Conservation (phyloP, 139 green algal genomes). For the Chlamydomonas sphaeroides region DNA sequence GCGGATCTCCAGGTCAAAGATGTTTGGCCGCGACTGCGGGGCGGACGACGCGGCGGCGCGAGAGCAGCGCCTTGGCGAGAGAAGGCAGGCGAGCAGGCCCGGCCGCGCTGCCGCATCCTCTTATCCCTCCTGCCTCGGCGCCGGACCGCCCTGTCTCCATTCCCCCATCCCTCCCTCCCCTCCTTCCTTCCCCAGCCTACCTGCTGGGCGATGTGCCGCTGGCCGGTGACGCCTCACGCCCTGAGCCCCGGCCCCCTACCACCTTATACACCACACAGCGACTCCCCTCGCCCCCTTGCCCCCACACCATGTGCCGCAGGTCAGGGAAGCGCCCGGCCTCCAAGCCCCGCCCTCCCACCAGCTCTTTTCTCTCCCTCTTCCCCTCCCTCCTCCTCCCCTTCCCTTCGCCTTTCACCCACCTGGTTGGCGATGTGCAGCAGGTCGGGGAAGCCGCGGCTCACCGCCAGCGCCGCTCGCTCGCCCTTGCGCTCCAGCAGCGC, state of each 20-base stretch:
- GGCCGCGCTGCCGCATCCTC: too few relatives aligned
- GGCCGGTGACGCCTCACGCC: constrained; percentile 87
- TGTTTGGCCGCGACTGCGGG: constrained; percentile 80
- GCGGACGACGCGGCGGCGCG: neutral
- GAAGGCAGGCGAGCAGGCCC: too few relatives aligned
- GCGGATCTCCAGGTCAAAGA: constrained; percentile 89
- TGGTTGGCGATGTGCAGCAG: constrained; percentile 97
- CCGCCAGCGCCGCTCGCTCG: constrained; percentile 81
- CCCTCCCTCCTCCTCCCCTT: too few relatives aligned
- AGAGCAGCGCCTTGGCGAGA: too few relatives aligned
- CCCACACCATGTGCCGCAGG: too few relatives aligned
- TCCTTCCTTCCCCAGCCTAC: too few relatives aligned
- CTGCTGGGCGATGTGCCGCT: constrained; percentile 96
- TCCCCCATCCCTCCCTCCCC: too few relatives aligned
- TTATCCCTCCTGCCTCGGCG: too few relatives aligned
- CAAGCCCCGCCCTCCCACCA: constrained; percentile 76
- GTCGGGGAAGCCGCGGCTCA: constrained; percentile 90
- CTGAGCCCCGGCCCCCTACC: constrained; percentile 75
- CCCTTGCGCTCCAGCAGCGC: constrained; percentile 92
- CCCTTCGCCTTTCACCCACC: constrained; percentile 21
- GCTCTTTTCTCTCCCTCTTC: constrained; percentile 67
- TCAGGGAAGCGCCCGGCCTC: constrained; percentile 89
- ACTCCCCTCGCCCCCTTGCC: too few relatives aligned
- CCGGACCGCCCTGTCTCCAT: too few relatives aligned
- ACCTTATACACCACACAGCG: too few relatives aligned